Base-by-base conservation (phyloP, 768 basidiomycete species). In the Lentinula sp. region DNA sequence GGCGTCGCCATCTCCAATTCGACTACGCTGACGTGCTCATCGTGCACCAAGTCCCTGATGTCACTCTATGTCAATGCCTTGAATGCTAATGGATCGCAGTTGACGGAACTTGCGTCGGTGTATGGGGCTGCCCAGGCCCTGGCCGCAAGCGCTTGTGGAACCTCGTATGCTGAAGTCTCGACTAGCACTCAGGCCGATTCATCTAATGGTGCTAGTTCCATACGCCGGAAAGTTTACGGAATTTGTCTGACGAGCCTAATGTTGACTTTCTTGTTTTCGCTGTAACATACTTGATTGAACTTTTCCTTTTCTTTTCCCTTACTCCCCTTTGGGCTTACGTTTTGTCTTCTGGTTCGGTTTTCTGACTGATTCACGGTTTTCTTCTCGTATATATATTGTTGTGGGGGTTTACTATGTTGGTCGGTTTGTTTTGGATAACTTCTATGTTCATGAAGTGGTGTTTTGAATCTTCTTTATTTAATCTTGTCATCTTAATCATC, bases 11-110 rank as follows among this genome's bases (percentile, higher is more conserved):
- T 91, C 1, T 85, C 86, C 5, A 75, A 78, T 60, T 71, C 72
- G 21, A 76, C 81, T 15, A 71, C 66, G 16, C 80, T 80, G 16
- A 77, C 82, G 15, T 93, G 91, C 69, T 86, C 84, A 2, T 61
- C 77, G 4, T 93, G 91, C 70, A 83, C 83, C 21, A 80, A 83
- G 70, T 77, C 70, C 63, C 62, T 90, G 9, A 80, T 93, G 80
- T 70, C 68, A 16, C 65, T 77, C 39, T 92, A 87, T 68, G 76
- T 76, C 7, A 60, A 68, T 4, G 80, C 82, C 6, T 69, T 86
- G 23, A 69, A 78, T 40, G 28, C 68, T 9, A 68, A 70, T 73
- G 71, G 64, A 57, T 71, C 67, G 51, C 43, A 34, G 46, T 28
- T 45, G 32, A 65, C 62, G 3, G 78, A 72, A 39, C 74, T 89